Evolutionary conservation across 2,329 filamentous ascomycete species (phyloP).

Genomic region (Pseudogymnoascus sp.): DNA sequence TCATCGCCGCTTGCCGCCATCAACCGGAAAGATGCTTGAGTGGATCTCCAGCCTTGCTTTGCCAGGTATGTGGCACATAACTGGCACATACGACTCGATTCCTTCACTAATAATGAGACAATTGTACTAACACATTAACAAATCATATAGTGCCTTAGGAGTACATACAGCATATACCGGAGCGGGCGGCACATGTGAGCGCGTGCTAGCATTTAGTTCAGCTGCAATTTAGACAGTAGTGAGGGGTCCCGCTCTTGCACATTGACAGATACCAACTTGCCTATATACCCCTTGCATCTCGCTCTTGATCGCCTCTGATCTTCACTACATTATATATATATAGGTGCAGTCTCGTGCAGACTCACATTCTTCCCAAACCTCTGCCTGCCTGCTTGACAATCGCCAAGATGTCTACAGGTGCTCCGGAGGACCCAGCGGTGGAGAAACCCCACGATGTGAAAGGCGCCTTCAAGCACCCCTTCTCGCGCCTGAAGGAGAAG

Average conservation of each 20-base stretch:
- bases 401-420: neutral
- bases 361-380: neutral
- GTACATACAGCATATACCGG: neutral
- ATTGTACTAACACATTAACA: neutral
- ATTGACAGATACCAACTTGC: conserved; percentile 1
- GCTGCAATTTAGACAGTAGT: neutral
- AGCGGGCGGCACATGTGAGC: neutral
- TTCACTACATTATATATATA: neutral
- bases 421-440: neutral
- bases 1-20: neutral
- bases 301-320: neutral
- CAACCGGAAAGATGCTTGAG: neutral
- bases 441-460: conserved; percentile 26
- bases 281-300: neutral
- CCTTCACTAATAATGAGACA: too few species aligned
- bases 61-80: too few species aligned
- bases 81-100: too few species aligned
- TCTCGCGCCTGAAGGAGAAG: conserved; percentile 35
- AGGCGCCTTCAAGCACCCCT: conserved; percentile 42
- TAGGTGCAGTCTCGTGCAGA: neutral
- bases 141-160: neutral
- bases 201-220: neutral
- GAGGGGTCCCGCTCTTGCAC: conserved; percentile 1
- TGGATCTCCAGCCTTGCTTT: neutral
- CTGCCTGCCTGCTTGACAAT: neutral